Evolutionary conservation across 2,329 filamentous ascomycete species (phyloP), one percentile per base, ranked within the genome.

Genomic region (Penicillium sp.): DNA sequence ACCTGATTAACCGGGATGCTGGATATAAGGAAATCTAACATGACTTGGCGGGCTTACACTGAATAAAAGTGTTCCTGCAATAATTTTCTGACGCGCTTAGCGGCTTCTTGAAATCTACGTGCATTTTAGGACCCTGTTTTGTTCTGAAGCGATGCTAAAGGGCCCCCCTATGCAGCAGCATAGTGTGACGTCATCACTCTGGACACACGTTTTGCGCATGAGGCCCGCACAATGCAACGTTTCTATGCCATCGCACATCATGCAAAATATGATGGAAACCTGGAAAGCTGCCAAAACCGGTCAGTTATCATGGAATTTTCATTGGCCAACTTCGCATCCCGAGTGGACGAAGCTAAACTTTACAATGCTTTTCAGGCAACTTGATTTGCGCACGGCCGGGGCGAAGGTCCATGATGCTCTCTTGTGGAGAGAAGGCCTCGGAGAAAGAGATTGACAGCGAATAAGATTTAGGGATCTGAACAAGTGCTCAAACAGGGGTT

Each of bases 381-480:
- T 12, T 51, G 45, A 44, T 53, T 51, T 53, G 37, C 26, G 8
- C 37, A 24, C 19, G 22, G 26, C 35, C 26, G 49, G n/a, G 15
- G 26, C 37, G 30, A 58, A 26, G 56, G 26, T 64, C 62, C 53
- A 59, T 64, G 62, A 62, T 62, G 62, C n/a, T 26, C 44, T 22
- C 37, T 53, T 40, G 51, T 51, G 47, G 55, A 37, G 33, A 59
- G 30, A 24, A 4, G 10, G 9, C 8, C 13, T 26, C 17, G 4
- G 30, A 53, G 49, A 24, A 22, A 28, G 50, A 53, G 19, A 35
- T 15, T 38, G 44, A 22, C 33, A 24, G 42, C 58, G 53, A 61
- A 63, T 60, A 19, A 58, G 3, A 40, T 35, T 13, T 13, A 1
- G 30, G 13, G 19, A n/a, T 4, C 19, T 33, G 28, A 24, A 13